Evolutionary conservation across 1,284 basidiomycete species (phyloP).

Genomic region (Trichosporon coremiiforme): DNA sequence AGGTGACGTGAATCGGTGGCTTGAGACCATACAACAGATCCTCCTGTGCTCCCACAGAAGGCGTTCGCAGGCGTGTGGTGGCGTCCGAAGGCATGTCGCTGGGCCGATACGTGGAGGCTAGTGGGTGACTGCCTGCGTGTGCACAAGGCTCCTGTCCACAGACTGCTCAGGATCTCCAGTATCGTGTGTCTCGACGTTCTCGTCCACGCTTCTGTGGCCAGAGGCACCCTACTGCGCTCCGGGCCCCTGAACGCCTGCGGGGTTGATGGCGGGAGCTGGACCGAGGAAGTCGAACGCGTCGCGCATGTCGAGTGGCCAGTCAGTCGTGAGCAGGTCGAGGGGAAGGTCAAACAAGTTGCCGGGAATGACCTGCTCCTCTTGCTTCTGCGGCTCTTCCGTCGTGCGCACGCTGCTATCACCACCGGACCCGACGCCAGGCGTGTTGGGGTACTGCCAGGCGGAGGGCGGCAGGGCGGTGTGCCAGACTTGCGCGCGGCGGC

Average conservation of each 20-base stretch:
- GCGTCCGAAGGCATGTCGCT: too few species aligned
- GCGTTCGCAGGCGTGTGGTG: too few species aligned
- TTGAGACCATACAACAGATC: too few species aligned
- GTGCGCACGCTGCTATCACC: conserved; percentile 16
- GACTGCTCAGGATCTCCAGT: background rate
- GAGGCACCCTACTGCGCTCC: conserved; percentile 9
- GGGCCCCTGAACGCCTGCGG: background rate
- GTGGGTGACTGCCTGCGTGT: too few species aligned
- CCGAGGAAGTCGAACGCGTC: conserved; percentile 47
- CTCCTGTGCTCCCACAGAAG: too few species aligned
- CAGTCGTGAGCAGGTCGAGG: conserved; percentile 54
- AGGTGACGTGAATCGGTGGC: too few species aligned
- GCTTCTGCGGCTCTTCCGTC: background rate
- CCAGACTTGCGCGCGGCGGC: conserved; percentile 29
- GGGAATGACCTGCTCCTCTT: conserved; percentile 11
- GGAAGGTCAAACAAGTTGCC: conserved; percentile 35
- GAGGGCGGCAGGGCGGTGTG: conserved; percentile 28
- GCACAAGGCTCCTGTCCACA: too few species aligned
- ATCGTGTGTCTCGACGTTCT: background rate
- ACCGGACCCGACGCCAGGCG: conserved; percentile 6
- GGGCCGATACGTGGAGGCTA: too few species aligned
- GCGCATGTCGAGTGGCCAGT: conserved; percentile 47
- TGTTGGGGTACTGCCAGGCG: conserved; percentile 19
- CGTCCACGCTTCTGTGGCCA: background rate
- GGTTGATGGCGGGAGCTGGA: background rate